Conservation (phyloP, 139 green algal genomes). For the Asterochloris sp. region DNA sequence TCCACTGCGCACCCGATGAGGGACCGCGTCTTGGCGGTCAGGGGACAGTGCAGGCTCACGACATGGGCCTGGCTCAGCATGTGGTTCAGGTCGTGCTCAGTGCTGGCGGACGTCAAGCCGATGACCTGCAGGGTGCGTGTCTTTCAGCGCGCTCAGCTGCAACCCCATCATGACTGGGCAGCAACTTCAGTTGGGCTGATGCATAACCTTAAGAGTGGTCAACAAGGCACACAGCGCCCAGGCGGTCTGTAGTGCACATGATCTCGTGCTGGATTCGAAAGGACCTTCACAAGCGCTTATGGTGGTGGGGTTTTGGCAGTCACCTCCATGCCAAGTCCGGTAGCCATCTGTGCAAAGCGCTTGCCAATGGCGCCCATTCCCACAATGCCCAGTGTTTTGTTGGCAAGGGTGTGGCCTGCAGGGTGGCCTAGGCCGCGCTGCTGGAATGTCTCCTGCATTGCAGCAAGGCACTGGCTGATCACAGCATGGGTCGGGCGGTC, state of each 20-base stretch:
- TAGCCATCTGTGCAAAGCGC: background rate
- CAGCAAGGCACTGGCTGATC: background rate
- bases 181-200: background rate
- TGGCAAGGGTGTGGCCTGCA: conserved; percentile 34
- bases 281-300: too few species aligned
- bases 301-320: background rate
- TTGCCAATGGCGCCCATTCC: conserved; percentile 46
- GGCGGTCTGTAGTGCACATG: background rate
- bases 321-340: background rate
- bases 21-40: conserved; percentile 33
- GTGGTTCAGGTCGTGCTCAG: conserved; percentile 26
- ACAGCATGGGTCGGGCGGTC: too few species aligned
- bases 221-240: background rate
- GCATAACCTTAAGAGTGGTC: background rate
- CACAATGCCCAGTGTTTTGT: conserved; percentile 51
- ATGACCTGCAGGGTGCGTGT: background rate
- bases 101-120: conserved; percentile 18
- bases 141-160: too few species aligned
- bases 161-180: background rate
- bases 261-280: background rate
- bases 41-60: conserved; percentile 44
- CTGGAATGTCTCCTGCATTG: conserved; percentile 22
- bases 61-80: conserved; percentile 34
- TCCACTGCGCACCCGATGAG: conserved; percentile 27
- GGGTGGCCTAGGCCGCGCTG: conserved; percentile 33